Percentiles rank a stretch among this genome's conserved stretches.
Conservation (phyloP, 106 monocot species). For the Dioscorea zingiberensis region DNA sequence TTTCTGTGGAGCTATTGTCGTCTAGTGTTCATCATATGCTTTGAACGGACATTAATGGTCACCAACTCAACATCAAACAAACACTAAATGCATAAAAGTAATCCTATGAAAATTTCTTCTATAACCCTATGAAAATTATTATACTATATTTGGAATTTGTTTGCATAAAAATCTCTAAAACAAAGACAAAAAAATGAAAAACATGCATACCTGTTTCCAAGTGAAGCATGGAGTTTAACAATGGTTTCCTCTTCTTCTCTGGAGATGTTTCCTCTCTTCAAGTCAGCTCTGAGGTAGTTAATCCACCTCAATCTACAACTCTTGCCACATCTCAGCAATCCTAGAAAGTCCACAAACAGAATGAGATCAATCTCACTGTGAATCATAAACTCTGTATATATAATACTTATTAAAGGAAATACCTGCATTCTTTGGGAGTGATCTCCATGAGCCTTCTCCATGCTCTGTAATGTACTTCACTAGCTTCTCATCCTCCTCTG, state of each 20-base stretch:
- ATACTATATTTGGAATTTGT: background rate
- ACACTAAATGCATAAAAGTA: too few species aligned
- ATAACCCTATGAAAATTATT: background rate
- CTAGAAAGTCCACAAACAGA: background rate
- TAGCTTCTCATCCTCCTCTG: constrained; percentile 51
- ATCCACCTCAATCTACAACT: constrained; percentile 94
- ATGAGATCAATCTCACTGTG: background rate
- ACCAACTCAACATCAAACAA: too few species aligned
- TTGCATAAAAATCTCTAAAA: background rate
- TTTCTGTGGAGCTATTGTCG: too few species aligned
- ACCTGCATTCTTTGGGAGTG: constrained; percentile 68
- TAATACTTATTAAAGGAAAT: background rate
- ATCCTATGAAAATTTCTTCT: too few species aligned
- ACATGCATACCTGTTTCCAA: constrained; percentile 9
- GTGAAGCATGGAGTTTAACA: constrained; percentile 11
- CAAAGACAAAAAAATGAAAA: background rate
- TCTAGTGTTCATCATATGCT: too few species aligned
- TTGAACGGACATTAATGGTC: too few species aligned
- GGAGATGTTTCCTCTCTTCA: constrained; percentile 62
- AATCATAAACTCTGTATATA: background rate
- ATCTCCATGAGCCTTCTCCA: constrained; percentile 66
- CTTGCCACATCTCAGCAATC: constrained; percentile 73
- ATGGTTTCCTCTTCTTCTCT: constrained; percentile 12
- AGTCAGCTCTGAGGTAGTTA: constrained; percentile 76
- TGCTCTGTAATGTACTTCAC: constrained; percentile 27